Conservation (phyloP, 2,329 filamentous ascomycete species). For the Curvularia sp. region DNA sequence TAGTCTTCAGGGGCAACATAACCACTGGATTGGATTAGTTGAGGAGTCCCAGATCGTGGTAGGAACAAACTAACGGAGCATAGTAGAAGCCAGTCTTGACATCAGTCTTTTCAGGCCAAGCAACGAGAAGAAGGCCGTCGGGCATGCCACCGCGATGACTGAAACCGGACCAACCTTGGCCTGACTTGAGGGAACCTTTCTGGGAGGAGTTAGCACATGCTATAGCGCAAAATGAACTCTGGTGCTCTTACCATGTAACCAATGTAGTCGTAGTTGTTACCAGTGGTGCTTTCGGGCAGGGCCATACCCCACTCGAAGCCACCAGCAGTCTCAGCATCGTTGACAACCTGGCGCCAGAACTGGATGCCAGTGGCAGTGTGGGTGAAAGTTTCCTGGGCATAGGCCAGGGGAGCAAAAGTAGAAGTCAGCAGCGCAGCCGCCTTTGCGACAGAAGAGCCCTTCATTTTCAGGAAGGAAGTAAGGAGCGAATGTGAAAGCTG, state of each 20-base stretch:
- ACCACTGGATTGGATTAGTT: conserved; percentile 50
- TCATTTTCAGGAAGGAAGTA: conserved; percentile 42
- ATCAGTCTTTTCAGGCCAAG: conserved; percentile 35
- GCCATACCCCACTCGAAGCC: conserved; percentile 48
- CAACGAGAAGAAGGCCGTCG: conserved; percentile 44
- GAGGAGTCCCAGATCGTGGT: no score
- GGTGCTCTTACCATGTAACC: conserved; percentile 41
- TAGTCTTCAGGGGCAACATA: conserved; percentile 67
- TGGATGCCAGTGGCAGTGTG: conserved; percentile 42
- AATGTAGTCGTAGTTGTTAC: conserved; percentile 47
- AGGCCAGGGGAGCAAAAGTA: conserved; percentile 39
- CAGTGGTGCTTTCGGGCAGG: conserved; percentile 33
- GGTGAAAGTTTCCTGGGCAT: conserved; percentile 44
- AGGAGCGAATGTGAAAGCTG: conserved; percentile 33
- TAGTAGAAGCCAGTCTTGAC: conserved; percentile 45
- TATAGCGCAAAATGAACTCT: not conserved
- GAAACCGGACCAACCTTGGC: conserved; percentile 49
- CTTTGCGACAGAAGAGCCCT: conserved; percentile 42
- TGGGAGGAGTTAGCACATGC: conserved; percentile 24
- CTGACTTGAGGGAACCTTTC: conserved; percentile 39
- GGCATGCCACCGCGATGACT: conserved; percentile 49
- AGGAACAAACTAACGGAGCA: conserved; percentile 34
- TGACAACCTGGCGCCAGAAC: conserved; percentile 41
- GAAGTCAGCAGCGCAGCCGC: conserved; percentile 49
- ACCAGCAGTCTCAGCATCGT: conserved; percentile 37